A percentile compares a stretch with the other conserved stretches of the same genome.
Conservation (phyloP, 176 grass and related monocot species). For the Musa troglodytarum region DNA sequence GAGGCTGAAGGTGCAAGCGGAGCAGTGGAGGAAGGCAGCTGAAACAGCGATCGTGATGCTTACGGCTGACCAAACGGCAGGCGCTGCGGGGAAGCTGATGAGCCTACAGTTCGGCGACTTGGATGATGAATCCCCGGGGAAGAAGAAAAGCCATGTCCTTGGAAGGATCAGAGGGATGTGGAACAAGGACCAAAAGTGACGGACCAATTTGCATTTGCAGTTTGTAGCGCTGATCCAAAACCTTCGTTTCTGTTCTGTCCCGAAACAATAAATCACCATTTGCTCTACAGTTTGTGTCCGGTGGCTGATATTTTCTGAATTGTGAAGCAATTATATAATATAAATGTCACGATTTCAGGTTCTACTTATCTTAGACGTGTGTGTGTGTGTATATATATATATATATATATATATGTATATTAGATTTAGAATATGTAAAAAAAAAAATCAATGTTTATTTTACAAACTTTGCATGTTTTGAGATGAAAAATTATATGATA, state of each 20-base stretch:
- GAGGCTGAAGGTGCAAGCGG: conserved; percentile 80
- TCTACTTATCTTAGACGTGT: too few relatives aligned
- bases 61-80: conserved; percentile 51
- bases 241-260: background rate
- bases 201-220: background rate
- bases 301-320: too few relatives aligned
- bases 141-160: conserved; percentile 77
- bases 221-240: background rate
- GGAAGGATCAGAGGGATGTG: conserved; percentile 92
- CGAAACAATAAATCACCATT: background rate
- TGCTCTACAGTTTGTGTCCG: too few relatives aligned
- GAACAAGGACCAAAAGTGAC: conserved; percentile 47
- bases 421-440: too few relatives aligned
- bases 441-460: too few relatives aligned
- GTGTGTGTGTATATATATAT: too few relatives aligned
- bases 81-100: conserved; percentile 47
- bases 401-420: too few relatives aligned
- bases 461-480: too few relatives aligned
- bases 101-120: conserved; percentile 41
- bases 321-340: too few relatives aligned
- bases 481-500: too few relatives aligned
- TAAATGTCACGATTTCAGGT: too few relatives aligned
- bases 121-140: conserved; percentile 57
- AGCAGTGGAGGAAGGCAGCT: conserved; percentile 95
- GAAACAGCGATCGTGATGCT: conserved; percentile 81